A percentile compares a stretch with the other conserved stretches of the same genome.
phyloP scores from a whole-genome alignment of 768 basidiomycete genomes.

The Pisolithus marmoratus region DNA sequence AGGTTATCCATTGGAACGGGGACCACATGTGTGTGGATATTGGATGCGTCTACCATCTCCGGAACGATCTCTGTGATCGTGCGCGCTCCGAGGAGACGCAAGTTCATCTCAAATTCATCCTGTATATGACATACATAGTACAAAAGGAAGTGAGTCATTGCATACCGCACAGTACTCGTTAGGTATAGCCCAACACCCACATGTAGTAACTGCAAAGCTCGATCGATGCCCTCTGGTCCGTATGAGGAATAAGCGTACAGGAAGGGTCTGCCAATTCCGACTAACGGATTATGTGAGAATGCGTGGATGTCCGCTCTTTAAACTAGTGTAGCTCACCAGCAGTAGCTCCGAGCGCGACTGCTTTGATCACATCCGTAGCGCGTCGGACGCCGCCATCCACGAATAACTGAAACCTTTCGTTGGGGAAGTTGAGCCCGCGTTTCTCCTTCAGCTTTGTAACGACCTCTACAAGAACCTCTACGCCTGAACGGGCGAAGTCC shows the following conservation, averaged over 20 bases:
- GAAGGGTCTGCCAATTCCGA: conserved; percentile 84
- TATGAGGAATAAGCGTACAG: conserved; percentile 87
- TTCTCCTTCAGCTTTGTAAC: conserved; percentile 62
- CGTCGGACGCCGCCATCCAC: conserved; percentile 94
- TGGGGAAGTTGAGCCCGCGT: conserved; percentile 69
- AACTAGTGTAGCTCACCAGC: conserved; percentile 46
- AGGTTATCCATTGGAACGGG: conserved; percentile 68
- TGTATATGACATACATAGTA: conserved; percentile 24
- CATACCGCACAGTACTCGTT: neutral
- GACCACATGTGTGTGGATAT: conserved; percentile 59
- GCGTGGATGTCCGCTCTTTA: neutral
- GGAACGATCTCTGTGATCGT: conserved; percentile 75
- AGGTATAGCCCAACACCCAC: conserved; percentile 32
- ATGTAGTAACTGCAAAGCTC: conserved; percentile 71
- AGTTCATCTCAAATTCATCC: conserved; percentile 99
- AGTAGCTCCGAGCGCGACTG: conserved; percentile 83
- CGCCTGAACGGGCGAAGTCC: conserved; percentile 79
- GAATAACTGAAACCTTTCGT: conserved; percentile 76
- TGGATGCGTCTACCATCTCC: conserved; percentile 84
- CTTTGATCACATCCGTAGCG: conserved; percentile 87
- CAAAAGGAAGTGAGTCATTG: neutral
- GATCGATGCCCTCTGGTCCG: conserved; percentile 82
- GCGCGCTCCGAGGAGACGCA: conserved; percentile 84
- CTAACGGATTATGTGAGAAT: conserved; percentile 28
- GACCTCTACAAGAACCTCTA: conserved; percentile 88